These are phyloP conservation scores for Garcia nutans DNA, from an alignment of 345 rosid genomes.

Conservation along the genomic window DNA sequence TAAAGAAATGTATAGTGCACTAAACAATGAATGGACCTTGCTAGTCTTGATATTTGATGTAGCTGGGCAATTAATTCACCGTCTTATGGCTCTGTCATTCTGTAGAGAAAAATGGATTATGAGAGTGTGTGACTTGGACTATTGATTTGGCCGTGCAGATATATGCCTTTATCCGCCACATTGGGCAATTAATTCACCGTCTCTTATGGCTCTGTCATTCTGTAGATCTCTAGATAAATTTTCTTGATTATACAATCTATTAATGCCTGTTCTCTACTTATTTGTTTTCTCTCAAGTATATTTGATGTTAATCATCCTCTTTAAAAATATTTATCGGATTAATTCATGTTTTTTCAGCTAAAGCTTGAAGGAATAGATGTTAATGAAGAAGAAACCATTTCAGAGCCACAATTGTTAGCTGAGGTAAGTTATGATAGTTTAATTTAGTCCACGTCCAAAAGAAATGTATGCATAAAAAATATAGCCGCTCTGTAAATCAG, in stretches of 20 bases:
- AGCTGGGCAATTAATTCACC: neutral
- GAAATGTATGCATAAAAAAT: neutral
- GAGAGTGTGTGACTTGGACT: no score
- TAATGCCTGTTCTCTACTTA: neutral
- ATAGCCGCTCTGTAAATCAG: neutral
- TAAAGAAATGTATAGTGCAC: neutral
- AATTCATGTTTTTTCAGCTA: constrained; percentile 39
- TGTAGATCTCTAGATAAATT: neutral
- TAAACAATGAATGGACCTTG: neutral
- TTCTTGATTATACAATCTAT: constrained; percentile 13
- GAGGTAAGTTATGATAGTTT: constrained; percentile 49
- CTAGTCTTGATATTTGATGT: constrained; percentile 3
- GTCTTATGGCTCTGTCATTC: no score
- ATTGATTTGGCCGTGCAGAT: no score
- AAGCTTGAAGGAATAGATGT: constrained; percentile 68
- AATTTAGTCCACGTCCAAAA: neutral
- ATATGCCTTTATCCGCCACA: no score
- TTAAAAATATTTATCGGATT: constrained; percentile 11
- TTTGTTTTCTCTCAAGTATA: neutral
- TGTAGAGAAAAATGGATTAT: no score
- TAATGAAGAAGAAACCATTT: constrained; percentile 86
- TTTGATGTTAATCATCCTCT: neutral
- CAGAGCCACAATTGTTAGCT: constrained; percentile 66
- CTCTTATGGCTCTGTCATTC: neutral
- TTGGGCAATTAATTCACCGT: no score